Evolutionary conservation across 371 early-diverging fungal genomes (phyloP), one percentile per base, ranked within the genome.

Genomic region (Blakeslea trispora): DNA sequence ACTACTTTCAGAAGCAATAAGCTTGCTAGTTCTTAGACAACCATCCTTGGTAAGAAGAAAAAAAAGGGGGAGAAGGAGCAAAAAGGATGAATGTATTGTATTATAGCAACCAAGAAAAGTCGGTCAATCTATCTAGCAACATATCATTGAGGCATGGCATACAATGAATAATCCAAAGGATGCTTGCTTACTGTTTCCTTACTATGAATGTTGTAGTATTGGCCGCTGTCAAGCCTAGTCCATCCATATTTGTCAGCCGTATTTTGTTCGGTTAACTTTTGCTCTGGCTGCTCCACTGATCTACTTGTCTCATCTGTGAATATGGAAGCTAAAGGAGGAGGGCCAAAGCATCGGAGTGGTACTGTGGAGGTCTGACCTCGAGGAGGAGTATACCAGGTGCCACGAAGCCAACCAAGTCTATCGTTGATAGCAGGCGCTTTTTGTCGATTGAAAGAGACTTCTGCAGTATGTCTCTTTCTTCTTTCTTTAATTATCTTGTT

Each of bases 401-500:
- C 53, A 23, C 53, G 47, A 43, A 59, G 47, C 59, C 59, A 59
- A 47, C 48, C 42, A 53, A 59, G 59, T 53, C 42, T 59, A 40
- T 55, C 55, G 51, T 55, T 61, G 51, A 55, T 61, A 32, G 23
- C 50, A 41, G 37, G 32, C 22, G 22, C 35, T 55, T 19, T 32
- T 17, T 22, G 50, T 22, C 61, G 52, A 47, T 61, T 61, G 51
- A 61, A 61, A 15, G 51, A 61, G 42, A 51, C 55, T 55, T 61
- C 61, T 28, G 50, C 34, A 32, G 45, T 55, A 50, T n/a, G 21
- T 61, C 39, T 54, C 55, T 55, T 9, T 55, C 46, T 55, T n/a
- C 55, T 55, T 10, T 50, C 55, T 55, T 61, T 50, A 15, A 50
- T 3, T 45, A 59, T 43, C 28, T 59, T 61, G 24, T 61, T 55